These are phyloP conservation scores for Fusarium avenaceum DNA, from an alignment of 2,329 filamentous ascomycete species.

Conservation along the genomic window DNA sequence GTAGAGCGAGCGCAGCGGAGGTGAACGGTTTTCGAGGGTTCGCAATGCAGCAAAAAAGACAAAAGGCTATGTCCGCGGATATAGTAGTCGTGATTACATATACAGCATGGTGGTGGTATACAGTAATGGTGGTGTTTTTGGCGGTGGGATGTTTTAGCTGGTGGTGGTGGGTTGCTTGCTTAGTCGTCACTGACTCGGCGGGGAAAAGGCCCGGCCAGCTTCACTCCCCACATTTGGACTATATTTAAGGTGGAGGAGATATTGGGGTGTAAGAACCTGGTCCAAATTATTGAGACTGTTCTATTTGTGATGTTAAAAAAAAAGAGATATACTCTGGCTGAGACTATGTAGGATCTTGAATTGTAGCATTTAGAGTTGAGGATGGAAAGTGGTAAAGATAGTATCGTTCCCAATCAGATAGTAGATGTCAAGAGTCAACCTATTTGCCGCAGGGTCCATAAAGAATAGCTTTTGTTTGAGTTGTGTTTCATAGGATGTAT, in stretches of 20 bases:
- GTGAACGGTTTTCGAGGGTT: not conserved
- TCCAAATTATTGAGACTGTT: not conserved
- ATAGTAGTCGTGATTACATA: slow-evolving; percentile 29
- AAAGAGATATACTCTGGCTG: no score
- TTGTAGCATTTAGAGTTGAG: not conserved
- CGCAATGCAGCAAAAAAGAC: slow-evolving; percentile 7
- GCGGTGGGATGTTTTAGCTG: slow-evolving; percentile 42
- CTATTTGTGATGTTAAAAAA: not conserved
- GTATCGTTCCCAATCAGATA: no score
- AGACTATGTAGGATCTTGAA: not conserved
- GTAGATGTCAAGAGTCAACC: no score
- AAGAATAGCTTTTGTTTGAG: no score
- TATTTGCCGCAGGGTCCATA: no score
- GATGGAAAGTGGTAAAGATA: not conserved
- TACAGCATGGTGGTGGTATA: slow-evolving; percentile 9
- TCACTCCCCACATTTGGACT: slow-evolving; percentile 25
- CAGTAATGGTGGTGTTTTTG: slow-evolving; percentile 22
- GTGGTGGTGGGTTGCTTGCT: slow-evolving; percentile 30
- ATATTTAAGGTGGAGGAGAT: slow-evolving; percentile 2
- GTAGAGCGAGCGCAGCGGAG: slow-evolving; percentile 6
- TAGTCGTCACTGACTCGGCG: slow-evolving; percentile 33
- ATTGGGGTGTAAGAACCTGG: not conserved
- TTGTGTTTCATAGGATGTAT: no score
- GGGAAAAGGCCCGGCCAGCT: slow-evolving; percentile 43
- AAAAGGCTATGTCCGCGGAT: not conserved